Evolutionary conservation across 2,329 filamentous ascomycete species (phyloP).

Genomic region (Thelonectria blattea): DNA sequence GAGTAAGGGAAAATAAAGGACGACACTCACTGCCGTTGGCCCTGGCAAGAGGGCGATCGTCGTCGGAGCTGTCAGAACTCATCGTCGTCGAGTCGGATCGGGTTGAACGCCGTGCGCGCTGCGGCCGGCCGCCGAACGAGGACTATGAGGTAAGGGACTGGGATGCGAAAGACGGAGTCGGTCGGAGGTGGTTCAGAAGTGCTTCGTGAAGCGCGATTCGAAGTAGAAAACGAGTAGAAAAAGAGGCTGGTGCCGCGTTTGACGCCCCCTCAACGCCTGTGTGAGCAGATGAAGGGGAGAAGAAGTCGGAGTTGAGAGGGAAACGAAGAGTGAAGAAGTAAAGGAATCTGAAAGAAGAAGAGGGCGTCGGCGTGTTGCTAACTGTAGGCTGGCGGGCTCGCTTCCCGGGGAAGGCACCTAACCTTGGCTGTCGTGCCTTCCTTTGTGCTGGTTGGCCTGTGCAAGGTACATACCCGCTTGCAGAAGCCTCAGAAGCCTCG

Average conservation of each 20-base stretch:
- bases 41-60: constrained; percentile 79
- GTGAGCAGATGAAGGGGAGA: constrained; percentile 43
- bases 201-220: constrained; percentile 18
- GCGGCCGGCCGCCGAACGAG: constrained; percentile 32
- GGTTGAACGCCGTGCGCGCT: constrained; percentile 31
- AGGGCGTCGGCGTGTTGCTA: constrained; percentile 30
- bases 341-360: constrained; percentile 35
- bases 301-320: constrained; percentile 25
- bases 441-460: constrained; percentile 15
- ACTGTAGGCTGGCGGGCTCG: constrained; percentile 13
- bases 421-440: constrained; percentile 22
- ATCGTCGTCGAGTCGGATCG: constrained; percentile 45
- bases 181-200: constrained; percentile 17
- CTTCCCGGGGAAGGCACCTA: constrained; percentile 30
- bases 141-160: constrained; percentile 40
- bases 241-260: constrained; percentile 21
- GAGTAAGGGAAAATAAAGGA: constrained; percentile 18
- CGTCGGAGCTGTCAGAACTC: constrained; percentile 71
- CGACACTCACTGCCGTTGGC: constrained; percentile 71
- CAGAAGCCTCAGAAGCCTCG: no score
- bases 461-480: not conserved
- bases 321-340: constrained; percentile 28
- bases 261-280: constrained; percentile 44
- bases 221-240: constrained; percentile 21
- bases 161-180: constrained; percentile 32